phyloP scores from a whole-genome alignment of 257 asterid species.

The Paraleonurus japonicus region DNA sequence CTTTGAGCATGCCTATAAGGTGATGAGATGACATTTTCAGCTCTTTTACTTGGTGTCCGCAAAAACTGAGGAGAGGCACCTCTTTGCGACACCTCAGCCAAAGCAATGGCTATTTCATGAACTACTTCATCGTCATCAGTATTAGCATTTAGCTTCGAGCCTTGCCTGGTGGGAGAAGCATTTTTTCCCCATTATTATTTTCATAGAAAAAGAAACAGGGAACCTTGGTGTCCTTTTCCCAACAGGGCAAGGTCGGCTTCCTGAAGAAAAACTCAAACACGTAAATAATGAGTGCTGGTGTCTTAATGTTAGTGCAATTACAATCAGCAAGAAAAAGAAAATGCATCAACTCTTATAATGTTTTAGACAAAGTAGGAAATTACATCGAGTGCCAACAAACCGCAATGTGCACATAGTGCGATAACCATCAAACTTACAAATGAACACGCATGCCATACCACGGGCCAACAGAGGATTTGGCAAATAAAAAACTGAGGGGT shows the following conservation, averaged over 20 bases:
- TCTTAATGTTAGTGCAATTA: conserved; percentile 21
- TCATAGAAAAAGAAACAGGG: conserved; percentile 71
- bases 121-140: conserved; percentile 75
- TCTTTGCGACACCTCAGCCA: conserved; percentile 88
- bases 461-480: conserved; percentile 18
- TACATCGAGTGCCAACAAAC: conserved; percentile 8
- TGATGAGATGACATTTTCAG: conserved; percentile 59
- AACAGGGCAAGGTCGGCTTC: conserved; percentile 73
- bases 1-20: conserved; percentile 54
- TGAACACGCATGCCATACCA: not conserved
- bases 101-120: conserved; percentile 78
- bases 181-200: conserved; percentile 45
- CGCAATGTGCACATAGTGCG: not conserved
- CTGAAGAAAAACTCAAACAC: conserved; percentile 43
- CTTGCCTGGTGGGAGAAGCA: conserved; percentile 60
- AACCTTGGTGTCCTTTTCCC: conserved; percentile 93
- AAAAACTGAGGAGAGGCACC: conserved; percentile 80
- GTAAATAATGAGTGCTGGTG: conserved; percentile 24
- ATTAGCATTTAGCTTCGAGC: conserved; percentile 53
- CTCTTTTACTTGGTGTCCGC: conserved; percentile 61
- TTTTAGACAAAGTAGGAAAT: not conserved
- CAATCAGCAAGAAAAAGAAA: not conserved
- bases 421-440: conserved; percentile 17
- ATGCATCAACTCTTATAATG: not conserved
- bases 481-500: conserved; percentile 1